Evolutionary conservation across 176 grass and related monocot species (phyloP), one percentile per base, ranked within the genome.

Genomic region (Hsuehochloa calcarea): DNA sequence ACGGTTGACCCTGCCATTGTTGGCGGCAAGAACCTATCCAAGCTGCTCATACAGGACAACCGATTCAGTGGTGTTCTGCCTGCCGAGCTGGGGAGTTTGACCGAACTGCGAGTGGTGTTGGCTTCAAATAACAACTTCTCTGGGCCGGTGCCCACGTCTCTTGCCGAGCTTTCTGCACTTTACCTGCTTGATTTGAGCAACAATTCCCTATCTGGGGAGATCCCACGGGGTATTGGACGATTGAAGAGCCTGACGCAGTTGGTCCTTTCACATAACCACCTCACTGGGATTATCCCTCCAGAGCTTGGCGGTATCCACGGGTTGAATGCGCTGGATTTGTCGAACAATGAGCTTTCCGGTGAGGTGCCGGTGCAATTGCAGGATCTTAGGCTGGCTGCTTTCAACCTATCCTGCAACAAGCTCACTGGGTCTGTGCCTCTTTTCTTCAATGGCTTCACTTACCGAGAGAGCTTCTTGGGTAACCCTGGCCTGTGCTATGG

Each of bases 351-450:
- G 43, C 88, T 99, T 65, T 89, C 84, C 8, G 93, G 97, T 9
- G 71, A 75, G 75, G 25, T 99, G 66, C 97, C 93, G 0, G 49
- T 8, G 7, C 84, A 94, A 37, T 35, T 96, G 50, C 58, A 89
- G 70, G 86, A 88, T 43, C 74, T 96, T 2, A 87, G 20, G 37
- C 72, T 94, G 9, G 65, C 40, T 65, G 49, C 31, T 19, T 89
- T 99, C 44, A 99, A 99, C 39, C 49, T 96, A 4, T 99, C 97
- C 6, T 72, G 85, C 29, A 99, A 99, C 62, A 92, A 73, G 41
- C 86, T 99, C 40, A 88, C 74, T 7, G 97, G 96, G 38, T 15
- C 70, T 51, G 17, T 96, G 26, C 97, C 97, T 31, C 39, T 31
- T 11, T 19, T 79, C 49, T 89, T 88, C 52, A 59, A 26, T 15